phyloP scores from a whole-genome alignment of 805 yeast species.

The Wickerhamiella azymoides region DNA sequence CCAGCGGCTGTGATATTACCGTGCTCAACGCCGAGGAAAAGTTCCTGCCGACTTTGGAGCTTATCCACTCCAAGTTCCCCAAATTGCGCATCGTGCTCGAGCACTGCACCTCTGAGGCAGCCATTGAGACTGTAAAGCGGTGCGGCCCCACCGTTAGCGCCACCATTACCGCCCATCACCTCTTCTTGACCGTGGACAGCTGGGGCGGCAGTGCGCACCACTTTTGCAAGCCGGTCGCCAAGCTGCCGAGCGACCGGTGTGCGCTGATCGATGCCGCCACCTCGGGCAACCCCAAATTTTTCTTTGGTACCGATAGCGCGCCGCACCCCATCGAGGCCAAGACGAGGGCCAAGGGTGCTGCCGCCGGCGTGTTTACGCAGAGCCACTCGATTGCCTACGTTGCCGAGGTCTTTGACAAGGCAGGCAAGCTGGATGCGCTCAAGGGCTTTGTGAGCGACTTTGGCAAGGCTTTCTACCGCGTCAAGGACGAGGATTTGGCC shows the following conservation, averaged over 20 bases:
- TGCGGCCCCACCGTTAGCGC: conserved; percentile 77
- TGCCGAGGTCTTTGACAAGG: conserved; percentile 70
- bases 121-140: conserved; percentile 58
- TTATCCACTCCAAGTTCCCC: conserved; percentile 74
- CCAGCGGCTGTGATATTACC: conserved; percentile 63
- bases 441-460: conserved; percentile 60
- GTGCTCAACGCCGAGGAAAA: conserved; percentile 88
- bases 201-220: conserved; percentile 97
- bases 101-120: conserved; percentile 88
- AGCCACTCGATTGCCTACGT: conserved; percentile 66
- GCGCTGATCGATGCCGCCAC: conserved; percentile 81
- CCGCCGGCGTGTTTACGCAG: conserved; percentile 98
- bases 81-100: conserved; percentile 74
- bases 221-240: conserved; percentile 97
- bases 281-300: conserved; percentile 81
- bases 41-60: conserved; percentile 75
- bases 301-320: conserved; percentile 96
- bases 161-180: conserved; percentile 90
- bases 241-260: conserved; percentile 67
- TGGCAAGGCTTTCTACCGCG: conserved; percentile 58
- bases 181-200: conserved; percentile 73
- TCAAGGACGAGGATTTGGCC: conserved; percentile 34
- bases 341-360: conserved; percentile 63
- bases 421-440: conserved; percentile 48
- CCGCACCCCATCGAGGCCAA: conserved; percentile 84